Percentiles rank a stretch among this genome's conserved stretches.
These are phyloP conservation scores for Fusarium cicatricum DNA, from an alignment of 2,329 filamentous ascomycete species.

Conservation along the genomic window DNA sequence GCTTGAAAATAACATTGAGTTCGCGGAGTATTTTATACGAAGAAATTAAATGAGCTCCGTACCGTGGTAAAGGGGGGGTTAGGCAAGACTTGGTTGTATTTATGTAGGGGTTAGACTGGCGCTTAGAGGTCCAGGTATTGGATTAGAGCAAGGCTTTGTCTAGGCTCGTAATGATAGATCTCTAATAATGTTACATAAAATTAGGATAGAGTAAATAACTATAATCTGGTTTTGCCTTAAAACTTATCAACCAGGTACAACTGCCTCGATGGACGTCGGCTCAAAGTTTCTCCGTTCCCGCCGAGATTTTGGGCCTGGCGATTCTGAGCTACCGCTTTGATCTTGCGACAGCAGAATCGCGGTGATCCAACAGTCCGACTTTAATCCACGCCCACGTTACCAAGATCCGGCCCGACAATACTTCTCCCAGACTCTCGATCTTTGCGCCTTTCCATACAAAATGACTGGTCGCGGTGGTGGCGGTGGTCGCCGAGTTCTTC, in stretches of 20 bases:
- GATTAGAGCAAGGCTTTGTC: too few relatives aligned
- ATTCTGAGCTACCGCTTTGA: conserved; percentile 36
- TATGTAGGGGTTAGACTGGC: too few relatives aligned
- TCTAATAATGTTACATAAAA: too few relatives aligned
- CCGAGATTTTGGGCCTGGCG: conserved; percentile 35
- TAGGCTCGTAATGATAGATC: too few relatives aligned
- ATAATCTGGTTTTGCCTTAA: too few relatives aligned
- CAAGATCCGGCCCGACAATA: conserved; percentile 3
- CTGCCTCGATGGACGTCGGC: conserved; percentile 3
- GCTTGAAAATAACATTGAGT: background rate
- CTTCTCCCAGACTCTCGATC: background rate
- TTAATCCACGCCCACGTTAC: conserved; percentile 3
- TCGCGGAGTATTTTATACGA: background rate
- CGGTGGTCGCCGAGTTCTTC: conserved; percentile 66
- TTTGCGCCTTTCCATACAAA: conserved; percentile 21
- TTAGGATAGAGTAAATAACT: too few relatives aligned
- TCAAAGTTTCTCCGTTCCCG: conserved; percentile 31
- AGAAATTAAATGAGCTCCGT: background rate
- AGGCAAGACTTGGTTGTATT: too few relatives aligned
- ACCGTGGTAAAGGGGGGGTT: too few relatives aligned
- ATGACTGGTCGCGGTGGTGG: conserved; percentile 69
- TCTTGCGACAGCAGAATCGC: conserved; percentile 39
- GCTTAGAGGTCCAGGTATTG: too few relatives aligned
- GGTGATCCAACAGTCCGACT: conserved; percentile 28
- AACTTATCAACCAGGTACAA: too few relatives aligned